Evolutionary conservation across 2,329 filamentous ascomycete species (phyloP).

Genomic region (Pyrenochaeta sp.): DNA sequence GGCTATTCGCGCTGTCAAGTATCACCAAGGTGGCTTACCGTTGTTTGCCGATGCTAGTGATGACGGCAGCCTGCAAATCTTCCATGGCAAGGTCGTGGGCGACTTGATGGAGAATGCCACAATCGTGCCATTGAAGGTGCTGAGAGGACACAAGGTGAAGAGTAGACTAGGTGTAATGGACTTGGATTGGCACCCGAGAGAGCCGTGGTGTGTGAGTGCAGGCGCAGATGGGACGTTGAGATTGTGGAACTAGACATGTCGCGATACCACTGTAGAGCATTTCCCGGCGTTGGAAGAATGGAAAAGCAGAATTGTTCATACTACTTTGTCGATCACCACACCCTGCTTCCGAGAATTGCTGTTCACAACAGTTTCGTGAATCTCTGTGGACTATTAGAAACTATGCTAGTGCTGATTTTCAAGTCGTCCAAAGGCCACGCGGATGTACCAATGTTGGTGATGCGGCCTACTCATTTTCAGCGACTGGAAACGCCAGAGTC

Average conservation of each 20-base stretch:
- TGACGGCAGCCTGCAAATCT: constrained; percentile 92
- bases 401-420: too few relatives aligned
- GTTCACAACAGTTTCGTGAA: too few relatives aligned
- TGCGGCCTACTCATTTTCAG: too few relatives aligned
- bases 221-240: constrained; percentile 93
- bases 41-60: constrained; percentile 95
- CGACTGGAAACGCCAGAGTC: too few relatives aligned
- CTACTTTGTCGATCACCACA: too few relatives aligned
- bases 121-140: constrained; percentile 93
- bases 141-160: constrained; percentile 87
- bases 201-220: constrained; percentile 93
- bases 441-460: too few relatives aligned
- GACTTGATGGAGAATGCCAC: constrained; percentile 96
- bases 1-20: constrained; percentile 88
- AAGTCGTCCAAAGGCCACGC: too few relatives aligned
- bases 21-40: constrained; percentile 78
- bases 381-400: too few relatives aligned
- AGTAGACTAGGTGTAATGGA: constrained; percentile 90
- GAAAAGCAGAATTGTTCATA: background rate
- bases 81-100: constrained; percentile 93
- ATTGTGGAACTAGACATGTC: constrained; percentile 70
- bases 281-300: constrained; percentile 6
- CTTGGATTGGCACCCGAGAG: constrained; percentile 91
- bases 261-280: constrained; percentile 13
- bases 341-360: too few relatives aligned